Conservation (phyloP, 441 rosid genomes). For the Adansonia grandidieri region DNA sequence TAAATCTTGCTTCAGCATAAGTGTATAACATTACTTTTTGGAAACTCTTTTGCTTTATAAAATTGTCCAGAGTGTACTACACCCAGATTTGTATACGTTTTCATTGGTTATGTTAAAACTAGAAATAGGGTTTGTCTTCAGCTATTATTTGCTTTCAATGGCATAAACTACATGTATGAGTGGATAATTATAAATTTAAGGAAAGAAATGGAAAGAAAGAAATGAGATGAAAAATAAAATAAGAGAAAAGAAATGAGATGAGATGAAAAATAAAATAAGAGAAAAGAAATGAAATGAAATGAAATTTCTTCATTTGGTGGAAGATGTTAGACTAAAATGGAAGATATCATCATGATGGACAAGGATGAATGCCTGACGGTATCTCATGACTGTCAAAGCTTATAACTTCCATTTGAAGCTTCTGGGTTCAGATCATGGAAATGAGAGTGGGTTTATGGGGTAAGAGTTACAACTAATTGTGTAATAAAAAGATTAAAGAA, state of each 20-base stretch:
- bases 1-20: not conserved
- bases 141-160: not conserved
- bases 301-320: not conserved
- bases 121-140: not conserved
- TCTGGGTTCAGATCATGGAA: not conserved
- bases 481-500: not conserved
- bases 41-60: not conserved
- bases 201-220: not conserved
- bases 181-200: not conserved
- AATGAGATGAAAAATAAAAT: not conserved
- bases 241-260: not conserved
- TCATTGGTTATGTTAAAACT: not conserved
- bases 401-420: not conserved
- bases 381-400: not conserved
- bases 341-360: not conserved
- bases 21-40: not conserved
- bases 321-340: not conserved
- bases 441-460: not conserved
- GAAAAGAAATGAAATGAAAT: not conserved
- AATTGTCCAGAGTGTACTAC: not conserved
- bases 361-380: not conserved
- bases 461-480: not conserved
- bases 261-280: not conserved
- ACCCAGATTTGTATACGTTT: slow-evolving; percentile 10
- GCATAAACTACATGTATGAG: not conserved